Percentiles rank a stretch among this genome's conserved stretches.
These are phyloP conservation scores for Hypoxylon intermedium DNA, from an alignment of 495 filamentous ascomycete species.

Conservation along the genomic window DNA sequence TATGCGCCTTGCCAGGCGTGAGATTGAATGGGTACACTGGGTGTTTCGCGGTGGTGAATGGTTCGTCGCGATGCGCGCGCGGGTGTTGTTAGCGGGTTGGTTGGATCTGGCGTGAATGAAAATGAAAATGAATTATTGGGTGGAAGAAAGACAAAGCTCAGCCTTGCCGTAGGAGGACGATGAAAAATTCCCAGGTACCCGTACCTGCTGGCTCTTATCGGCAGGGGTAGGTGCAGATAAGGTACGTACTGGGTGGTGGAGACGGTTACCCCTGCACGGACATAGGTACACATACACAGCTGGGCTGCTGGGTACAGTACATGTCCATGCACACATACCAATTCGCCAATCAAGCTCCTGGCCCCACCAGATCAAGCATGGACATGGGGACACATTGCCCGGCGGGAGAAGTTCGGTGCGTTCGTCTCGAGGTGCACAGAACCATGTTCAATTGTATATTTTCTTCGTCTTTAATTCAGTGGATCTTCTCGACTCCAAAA, in stretches of 20 bases:
- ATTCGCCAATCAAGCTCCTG: not conserved
- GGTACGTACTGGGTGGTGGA: too few species aligned
- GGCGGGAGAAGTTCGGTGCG: constrained; percentile 26
- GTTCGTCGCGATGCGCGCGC: constrained; percentile 6
- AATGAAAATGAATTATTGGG: constrained; percentile 19
- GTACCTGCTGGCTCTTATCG: constrained; percentile 23
- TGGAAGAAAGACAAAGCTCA: constrained; percentile 34
- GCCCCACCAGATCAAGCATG: not conserved
- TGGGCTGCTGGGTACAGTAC: too few species aligned
- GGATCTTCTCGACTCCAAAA: constrained; percentile 28
- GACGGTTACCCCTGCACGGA: not conserved
- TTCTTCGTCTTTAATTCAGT: constrained; percentile 7
- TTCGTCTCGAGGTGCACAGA: too few species aligned
- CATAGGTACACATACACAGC: too few species aligned
- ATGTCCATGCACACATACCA: too few species aligned
- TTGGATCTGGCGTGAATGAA: constrained; percentile 11
- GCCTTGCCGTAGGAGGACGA: constrained; percentile 31
- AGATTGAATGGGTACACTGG: not conserved
- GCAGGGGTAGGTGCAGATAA: constrained; percentile 24
- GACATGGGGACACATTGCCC: not conserved
- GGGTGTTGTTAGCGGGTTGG: not conserved
- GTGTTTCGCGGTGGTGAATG: not conserved
- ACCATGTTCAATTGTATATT: too few species aligned
- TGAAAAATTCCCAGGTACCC: constrained; percentile 39
- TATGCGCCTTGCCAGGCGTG: constrained; percentile 16